Base-by-base conservation (phyloP, 495 filamentous ascomycete species). In the Penicillium chermesinum region DNA sequence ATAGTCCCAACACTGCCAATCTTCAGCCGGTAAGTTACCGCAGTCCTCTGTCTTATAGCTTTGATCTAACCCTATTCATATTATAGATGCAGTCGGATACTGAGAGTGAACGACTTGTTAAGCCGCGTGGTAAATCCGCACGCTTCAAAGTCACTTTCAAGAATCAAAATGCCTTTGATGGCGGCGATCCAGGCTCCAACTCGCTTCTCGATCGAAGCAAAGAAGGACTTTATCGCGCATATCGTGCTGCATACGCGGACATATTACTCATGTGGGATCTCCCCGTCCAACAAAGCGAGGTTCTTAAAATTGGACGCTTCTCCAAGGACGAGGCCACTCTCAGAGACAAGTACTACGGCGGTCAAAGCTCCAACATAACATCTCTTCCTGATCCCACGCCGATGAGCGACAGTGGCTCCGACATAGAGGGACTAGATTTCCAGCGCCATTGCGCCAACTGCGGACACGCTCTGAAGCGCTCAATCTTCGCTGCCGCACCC, bases 191-290 rank as follows among this genome's bases (percentile, higher is more conserved):
- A 77, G 63, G 70, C 85, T 40, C 76, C 75, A 30, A 80, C 15
- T 37, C 87, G 1, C 73, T 96, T 19, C 74, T 95, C 6, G 84
- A 95, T 46, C 76, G 75, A 5, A 74, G 69, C 25, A 79, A 80
- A 35, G 65, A 76, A 37, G 58, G 70, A 25, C 61, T 84, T 4
- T 91, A 89, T 55, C 69, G 69, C 7, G 76, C 78, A 36, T 96
- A 94, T 64, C 81, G 91, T 14, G 77, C 79, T 43, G 74, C 82
- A 32, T 96, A 96, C 59, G 88, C 91, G 9, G 78, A 91, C 50
- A 76, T 94, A 54, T 74, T 96, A 1, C 83, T 80, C 37, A 79
- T 85, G 47, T 96, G 91, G 91, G 77, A 79, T n/a, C 72, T 91
- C 7, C 84, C 85, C 0, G 72, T 87, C 3, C 76, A 84, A 22